A percentile compares a stretch with the other conserved stretches of the same genome.
Conservation (phyloP, 225 moss, liverwort and hornwort genomes). For the Polytrichum formosum region DNA sequence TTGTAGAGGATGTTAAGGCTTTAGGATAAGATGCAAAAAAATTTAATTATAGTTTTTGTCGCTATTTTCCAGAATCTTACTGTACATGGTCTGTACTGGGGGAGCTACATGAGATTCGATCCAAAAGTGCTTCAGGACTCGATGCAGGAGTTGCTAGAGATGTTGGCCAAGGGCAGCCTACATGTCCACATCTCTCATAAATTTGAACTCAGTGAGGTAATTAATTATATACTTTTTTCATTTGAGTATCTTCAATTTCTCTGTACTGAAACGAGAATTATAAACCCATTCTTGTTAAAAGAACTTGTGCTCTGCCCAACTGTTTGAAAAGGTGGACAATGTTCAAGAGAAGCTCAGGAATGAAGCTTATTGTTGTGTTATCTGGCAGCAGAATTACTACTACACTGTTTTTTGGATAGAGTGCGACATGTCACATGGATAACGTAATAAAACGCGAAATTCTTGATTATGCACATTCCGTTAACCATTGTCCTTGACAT, state of each 20-base stretch:
- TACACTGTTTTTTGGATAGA: neutral
- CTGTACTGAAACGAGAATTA: too few relatives aligned
- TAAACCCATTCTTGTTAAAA: too few relatives aligned
- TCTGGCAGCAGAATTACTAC: neutral
- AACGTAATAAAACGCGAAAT: neutral
- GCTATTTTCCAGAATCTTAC: constrained; percentile 72
- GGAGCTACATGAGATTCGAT: constrained; percentile 54
- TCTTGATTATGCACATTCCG: too few relatives aligned
- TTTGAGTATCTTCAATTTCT: too few relatives aligned
- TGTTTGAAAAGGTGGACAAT: too few relatives aligned
- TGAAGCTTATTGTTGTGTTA: neutral
- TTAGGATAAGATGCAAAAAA: neutral
- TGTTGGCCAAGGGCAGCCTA: constrained; percentile 67
- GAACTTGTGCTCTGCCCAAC: too few relatives aligned
- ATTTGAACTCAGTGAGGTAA: constrained; percentile 68
- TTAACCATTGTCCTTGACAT: too few relatives aligned
- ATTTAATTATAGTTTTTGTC: neutral
- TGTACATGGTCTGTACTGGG: constrained; percentile 90
- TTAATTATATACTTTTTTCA: neutral
- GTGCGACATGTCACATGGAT: neutral
- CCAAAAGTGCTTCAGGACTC: constrained; percentile 58
- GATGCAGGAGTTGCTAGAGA: constrained; percentile 54
- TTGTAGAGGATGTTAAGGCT: too few relatives aligned
- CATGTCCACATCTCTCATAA: constrained; percentile 63
- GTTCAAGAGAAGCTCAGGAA: too few relatives aligned